A percentile compares a stretch with the other conserved stretches of the same genome.
Evolutionary conservation across 208 protist species (phyloP).

Genomic region (Trypanosoma rangeli): DNA sequence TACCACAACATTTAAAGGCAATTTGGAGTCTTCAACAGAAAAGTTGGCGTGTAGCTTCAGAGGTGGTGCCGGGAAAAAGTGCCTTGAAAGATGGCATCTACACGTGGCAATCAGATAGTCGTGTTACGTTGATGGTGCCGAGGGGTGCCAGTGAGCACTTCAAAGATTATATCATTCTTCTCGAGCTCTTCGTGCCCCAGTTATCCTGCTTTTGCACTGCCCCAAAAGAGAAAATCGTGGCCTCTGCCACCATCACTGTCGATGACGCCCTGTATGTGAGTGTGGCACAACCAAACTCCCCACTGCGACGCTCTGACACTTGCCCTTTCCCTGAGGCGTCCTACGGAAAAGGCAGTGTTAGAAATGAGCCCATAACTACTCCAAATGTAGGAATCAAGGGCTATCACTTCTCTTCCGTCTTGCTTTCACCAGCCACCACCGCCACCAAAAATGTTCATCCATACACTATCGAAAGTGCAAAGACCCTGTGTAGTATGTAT

Average conservation of each 20-base stretch:
- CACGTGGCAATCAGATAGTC: neutral
- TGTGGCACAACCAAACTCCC: conserved; percentile 7
- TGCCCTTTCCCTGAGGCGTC: neutral
- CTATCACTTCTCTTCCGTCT: conserved; percentile 14
- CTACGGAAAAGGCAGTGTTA: neutral
- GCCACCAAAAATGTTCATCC: neutral
- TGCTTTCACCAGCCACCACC: neutral
- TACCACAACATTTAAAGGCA: conserved; percentile 9
- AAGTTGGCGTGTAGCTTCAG: neutral
- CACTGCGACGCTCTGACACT: conserved; percentile 1
- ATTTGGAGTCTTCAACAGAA: conserved; percentile 9
- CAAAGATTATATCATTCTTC: conserved; percentile 4
- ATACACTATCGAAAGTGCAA: conserved; percentile 9
- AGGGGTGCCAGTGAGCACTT: neutral
- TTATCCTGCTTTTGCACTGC: conserved; percentile 11
- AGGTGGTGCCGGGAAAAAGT: neutral
- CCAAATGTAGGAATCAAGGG: neutral
- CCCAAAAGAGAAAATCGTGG: neutral
- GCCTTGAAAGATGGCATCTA: conserved; percentile 5
- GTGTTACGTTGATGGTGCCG: conserved; percentile 7
- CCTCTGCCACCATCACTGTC: conserved; percentile 4
- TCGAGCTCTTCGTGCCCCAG: conserved; percentile 1
- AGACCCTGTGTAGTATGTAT: conserved; percentile 11
- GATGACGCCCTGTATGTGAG: conserved; percentile 16
- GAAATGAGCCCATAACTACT: conserved; percentile 1